phyloP scores from a whole-genome alignment of 345 rosid species.

The Leavenworthia alabamica region DNA sequence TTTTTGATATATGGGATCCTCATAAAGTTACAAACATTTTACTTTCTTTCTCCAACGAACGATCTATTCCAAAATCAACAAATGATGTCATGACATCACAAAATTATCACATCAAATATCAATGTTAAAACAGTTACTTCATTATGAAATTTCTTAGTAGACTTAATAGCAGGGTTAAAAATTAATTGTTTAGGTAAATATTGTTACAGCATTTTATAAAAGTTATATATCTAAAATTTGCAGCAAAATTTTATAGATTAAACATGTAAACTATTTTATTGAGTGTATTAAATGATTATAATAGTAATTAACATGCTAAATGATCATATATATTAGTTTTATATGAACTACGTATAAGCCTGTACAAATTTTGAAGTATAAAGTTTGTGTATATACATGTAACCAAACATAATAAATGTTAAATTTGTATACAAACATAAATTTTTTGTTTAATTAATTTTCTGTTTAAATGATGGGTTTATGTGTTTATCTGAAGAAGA shows the following conservation, averaged over 20 bases:
- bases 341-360: too few species aligned
- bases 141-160: neutral
- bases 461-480: neutral
- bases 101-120: neutral
- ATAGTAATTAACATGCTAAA: neutral
- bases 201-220: neutral
- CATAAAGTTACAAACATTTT: neutral
- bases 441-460: too few species aligned
- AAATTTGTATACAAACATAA: too few species aligned
- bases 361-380: too few species aligned
- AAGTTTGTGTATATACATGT: too few species aligned
- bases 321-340: neutral
- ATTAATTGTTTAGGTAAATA: neutral
- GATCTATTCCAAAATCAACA: neutral
- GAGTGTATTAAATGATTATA: neutral
- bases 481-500: conserved; percentile 88
- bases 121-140: neutral
- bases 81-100: neutral
- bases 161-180: neutral
- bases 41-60: neutral
- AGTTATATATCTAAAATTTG: neutral
- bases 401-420: too few species aligned
- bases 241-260: neutral
- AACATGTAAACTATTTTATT: neutral
- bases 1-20: neutral